Evolutionary conservation across 352 stramenopile genomes (phyloP).

Genomic region (Pythium folliculosum): DNA sequence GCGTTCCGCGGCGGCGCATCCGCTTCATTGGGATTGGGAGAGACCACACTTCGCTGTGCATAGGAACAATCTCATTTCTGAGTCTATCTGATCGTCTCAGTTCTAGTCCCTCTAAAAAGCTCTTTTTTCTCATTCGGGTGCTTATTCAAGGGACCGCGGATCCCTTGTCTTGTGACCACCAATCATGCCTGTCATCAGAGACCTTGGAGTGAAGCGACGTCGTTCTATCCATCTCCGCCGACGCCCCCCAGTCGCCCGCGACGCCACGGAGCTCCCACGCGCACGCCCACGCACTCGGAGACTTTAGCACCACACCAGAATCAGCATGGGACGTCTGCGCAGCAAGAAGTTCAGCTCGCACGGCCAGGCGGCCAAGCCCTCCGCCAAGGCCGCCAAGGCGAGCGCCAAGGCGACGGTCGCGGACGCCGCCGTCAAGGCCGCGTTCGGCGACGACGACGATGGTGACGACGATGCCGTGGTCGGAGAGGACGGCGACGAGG

Average conservation of each 20-base stretch:
- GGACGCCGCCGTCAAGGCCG: slow-evolving; percentile 61
- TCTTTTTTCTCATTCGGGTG: background rate
- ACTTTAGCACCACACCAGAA: too few species aligned
- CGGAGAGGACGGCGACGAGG: slow-evolving; percentile 37
- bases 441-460: slow-evolving; percentile 47
- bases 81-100: background rate
- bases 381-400: slow-evolving; percentile 27
- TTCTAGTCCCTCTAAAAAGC: background rate
- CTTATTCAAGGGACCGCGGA: background rate
- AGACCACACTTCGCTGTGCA: background rate
- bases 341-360: slow-evolving; percentile 65
- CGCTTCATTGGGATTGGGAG: too few species aligned
- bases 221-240: background rate
- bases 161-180: slow-evolving; percentile 14
- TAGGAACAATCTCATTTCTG: slow-evolving; percentile 13
- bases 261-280: background rate
- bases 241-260: background rate
- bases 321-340: slow-evolving; percentile 52
- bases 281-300: background rate
- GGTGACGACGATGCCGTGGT: slow-evolving; percentile 26
- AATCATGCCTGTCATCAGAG: slow-evolving; percentile 12
- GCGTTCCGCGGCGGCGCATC: background rate
- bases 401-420: slow-evolving; percentile 30
- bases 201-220: background rate
- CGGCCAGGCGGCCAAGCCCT: slow-evolving; percentile 49